Evolutionary conservation across 306 rosid genomes (phyloP).

Genomic region (Vigna angularis): DNA sequence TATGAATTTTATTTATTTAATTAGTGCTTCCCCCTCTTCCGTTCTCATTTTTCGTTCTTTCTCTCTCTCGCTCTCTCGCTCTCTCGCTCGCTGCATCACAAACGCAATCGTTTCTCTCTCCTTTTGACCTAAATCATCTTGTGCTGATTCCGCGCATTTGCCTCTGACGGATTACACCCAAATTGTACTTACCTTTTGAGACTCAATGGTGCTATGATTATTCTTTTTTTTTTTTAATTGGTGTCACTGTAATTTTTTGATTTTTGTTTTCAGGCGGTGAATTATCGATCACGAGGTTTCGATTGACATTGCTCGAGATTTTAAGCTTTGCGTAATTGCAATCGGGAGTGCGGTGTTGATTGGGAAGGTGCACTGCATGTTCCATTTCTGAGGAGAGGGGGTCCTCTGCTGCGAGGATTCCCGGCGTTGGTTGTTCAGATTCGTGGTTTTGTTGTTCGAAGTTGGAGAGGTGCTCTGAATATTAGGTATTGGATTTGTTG

Average conservation of each 20-base stretch:
- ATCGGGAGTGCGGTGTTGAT: slow-evolving; percentile 34
- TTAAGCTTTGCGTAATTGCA: slow-evolving; percentile 40
- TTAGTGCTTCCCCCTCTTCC: slow-evolving; percentile 26
- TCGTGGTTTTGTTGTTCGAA: slow-evolving; percentile 26
- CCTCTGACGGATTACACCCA: slow-evolving; percentile 19
- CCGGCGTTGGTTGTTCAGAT: slow-evolving; percentile 46
- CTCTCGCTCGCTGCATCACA: slow-evolving; percentile 14
- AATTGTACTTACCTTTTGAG: slow-evolving; percentile 38
- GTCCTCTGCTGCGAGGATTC: slow-evolving; percentile 85
- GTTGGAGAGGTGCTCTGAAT: slow-evolving; percentile 34
- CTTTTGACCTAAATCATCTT: slow-evolving; percentile 49
- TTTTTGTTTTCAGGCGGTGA: slow-evolving; percentile 45
- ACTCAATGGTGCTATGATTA: slow-evolving; percentile 29
- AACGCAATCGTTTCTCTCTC: neutral
- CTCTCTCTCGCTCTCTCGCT: neutral
- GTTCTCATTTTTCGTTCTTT: slow-evolving; percentile 44
- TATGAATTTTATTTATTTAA: neutral
- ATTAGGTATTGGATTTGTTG: slow-evolving; percentile 26
- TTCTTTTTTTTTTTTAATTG: neutral
- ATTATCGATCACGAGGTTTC: slow-evolving; percentile 48
- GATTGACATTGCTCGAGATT: slow-evolving; percentile 43
- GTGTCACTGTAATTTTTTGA: slow-evolving; percentile 45
- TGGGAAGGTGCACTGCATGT: slow-evolving; percentile 64
- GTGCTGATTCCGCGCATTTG: slow-evolving; percentile 25
- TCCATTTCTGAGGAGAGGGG: slow-evolving; percentile 64